A percentile compares a stretch with the other conserved stretches of the same genome.
Evolutionary conservation across 345 rosid species (phyloP).

Genomic region (Triadica sebifera): DNA sequence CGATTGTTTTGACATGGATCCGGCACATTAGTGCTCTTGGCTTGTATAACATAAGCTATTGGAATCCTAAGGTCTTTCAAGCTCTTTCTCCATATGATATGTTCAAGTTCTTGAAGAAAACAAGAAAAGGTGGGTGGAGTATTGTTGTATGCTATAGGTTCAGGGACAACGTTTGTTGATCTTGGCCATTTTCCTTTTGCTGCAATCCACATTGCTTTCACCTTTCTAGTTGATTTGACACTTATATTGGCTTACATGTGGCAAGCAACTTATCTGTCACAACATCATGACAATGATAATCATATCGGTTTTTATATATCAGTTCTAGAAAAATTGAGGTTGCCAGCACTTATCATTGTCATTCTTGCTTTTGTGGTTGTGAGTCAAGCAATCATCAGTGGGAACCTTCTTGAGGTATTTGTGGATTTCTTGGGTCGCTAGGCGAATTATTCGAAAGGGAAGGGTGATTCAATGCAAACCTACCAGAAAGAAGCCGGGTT

Average conservation of each 20-base stretch:
- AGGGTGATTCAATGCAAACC: too few relatives aligned
- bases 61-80: slow-evolving; percentile 83
- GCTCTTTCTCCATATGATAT: slow-evolving; percentile 96
- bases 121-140: slow-evolving; percentile 83
- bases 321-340: slow-evolving; percentile 83
- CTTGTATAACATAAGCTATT: slow-evolving; percentile 73
- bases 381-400: slow-evolving; percentile 98
- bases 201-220: slow-evolving; percentile 98
- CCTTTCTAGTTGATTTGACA: slow-evolving; percentile 92
- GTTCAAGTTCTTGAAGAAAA: slow-evolving; percentile 96
- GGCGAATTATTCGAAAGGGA: too few relatives aligned
- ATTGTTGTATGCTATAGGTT: slow-evolving; percentile 86
- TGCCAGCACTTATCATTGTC: slow-evolving; percentile 82
- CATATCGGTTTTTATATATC: slow-evolving; percentile 81
- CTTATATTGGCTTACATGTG: slow-evolving; percentile 98
- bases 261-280: slow-evolving; percentile 94
- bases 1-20: slow-evolving; percentile 78
- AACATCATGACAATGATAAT: slow-evolving; percentile 63
- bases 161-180: slow-evolving; percentile 99
- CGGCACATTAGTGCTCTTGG: slow-evolving; percentile 89
- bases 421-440: too few relatives aligned
- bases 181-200: slow-evolving; percentile 94
- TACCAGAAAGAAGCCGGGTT: too few relatives aligned
- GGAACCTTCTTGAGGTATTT: too few relatives aligned
- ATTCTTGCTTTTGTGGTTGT: slow-evolving; percentile 98